Conservation (phyloP, 257 asterid genomes). For the Buddleja alternifolia region DNA sequence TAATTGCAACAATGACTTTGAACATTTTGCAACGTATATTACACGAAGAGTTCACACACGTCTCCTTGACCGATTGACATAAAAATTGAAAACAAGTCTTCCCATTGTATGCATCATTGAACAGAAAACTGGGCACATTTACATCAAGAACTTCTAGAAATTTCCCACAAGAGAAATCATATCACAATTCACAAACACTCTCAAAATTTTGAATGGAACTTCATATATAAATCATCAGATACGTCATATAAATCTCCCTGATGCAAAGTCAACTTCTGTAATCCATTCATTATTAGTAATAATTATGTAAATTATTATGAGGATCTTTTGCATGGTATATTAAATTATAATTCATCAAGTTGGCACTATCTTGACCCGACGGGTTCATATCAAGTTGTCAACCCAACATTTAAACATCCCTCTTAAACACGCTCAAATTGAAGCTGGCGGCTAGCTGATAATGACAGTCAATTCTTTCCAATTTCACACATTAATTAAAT, state of each 20-base stretch:
- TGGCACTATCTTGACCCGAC: slow-evolving; percentile 31
- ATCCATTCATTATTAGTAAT: not conserved
- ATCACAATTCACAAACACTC: not conserved
- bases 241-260: not conserved
- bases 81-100: not conserved
- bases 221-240: not conserved
- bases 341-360: not conserved
- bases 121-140: not conserved
- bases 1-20: not conserved
- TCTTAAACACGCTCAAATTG: not conserved
- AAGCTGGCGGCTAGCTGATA: slow-evolving; percentile 11
- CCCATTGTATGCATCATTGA: not conserved
- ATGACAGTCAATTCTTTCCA: not conserved
- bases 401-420: not conserved
- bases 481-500: not conserved
- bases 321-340: not conserved
- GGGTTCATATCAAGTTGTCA: slow-evolving; percentile 10
- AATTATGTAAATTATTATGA: too few species aligned
- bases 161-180: not conserved
- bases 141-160: not conserved
- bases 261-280: slow-evolving; percentile 25
- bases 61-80: too few species aligned
- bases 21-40: not conserved
- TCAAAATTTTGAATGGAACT: not conserved
- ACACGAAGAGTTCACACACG: slow-evolving; percentile 4